A percentile compares a stretch with the other conserved stretches of the same genome.
These are phyloP conservation scores for Phytophthora crassamura DNA, from an alignment of 352 stramenopile genomes.

Conservation along the genomic window DNA sequence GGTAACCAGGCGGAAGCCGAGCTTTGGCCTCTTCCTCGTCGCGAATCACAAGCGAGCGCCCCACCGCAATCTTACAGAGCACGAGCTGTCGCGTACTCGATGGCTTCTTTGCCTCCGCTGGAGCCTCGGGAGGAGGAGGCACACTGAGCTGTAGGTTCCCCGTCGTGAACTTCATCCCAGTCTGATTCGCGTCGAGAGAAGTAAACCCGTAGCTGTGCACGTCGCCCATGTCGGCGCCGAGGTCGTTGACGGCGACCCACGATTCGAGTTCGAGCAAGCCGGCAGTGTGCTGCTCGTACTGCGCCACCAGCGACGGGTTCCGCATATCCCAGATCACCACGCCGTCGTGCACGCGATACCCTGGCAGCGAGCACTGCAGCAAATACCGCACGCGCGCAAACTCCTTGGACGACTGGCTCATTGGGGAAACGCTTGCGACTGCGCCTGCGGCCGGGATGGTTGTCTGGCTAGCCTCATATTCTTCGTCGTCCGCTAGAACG, in stretches of 20 bases:
- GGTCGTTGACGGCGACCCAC: conserved; percentile 74
- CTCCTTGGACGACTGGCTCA: conserved; percentile 56
- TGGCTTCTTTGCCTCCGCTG: conserved; percentile 25
- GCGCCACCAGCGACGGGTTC: conserved; percentile 56
- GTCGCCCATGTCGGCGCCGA: conserved; percentile 64
- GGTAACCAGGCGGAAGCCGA: conserved; percentile 62
- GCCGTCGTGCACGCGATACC: conserved; percentile 59
- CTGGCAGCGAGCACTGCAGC: conserved; percentile 65
- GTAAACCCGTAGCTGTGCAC: conserved; percentile 64
- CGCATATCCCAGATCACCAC: conserved; percentile 79
- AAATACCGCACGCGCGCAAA: conserved; percentile 73
- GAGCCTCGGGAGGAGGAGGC: conserved; percentile 12
- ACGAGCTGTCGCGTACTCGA: conserved; percentile 60
- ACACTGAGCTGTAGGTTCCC: conserved; percentile 57
- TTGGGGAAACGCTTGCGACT: conserved; percentile 55
- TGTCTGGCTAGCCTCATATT: conserved; percentile 21
- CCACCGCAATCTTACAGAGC: conserved; percentile 79
- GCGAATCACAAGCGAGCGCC: conserved; percentile 57
- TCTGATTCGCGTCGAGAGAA: conserved; percentile 47
- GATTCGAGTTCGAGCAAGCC: conserved; percentile 77
- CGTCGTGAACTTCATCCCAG: conserved; percentile 73
- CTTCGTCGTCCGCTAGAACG: conserved; percentile 19
- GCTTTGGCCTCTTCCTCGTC: conserved; percentile 52
- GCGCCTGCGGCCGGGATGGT: conserved; percentile 44
- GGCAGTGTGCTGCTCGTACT: conserved; percentile 59